phyloP scores from a whole-genome alignment of 2,329 filamentous ascomycete genomes.

The Cladorrhinum sp. region DNA sequence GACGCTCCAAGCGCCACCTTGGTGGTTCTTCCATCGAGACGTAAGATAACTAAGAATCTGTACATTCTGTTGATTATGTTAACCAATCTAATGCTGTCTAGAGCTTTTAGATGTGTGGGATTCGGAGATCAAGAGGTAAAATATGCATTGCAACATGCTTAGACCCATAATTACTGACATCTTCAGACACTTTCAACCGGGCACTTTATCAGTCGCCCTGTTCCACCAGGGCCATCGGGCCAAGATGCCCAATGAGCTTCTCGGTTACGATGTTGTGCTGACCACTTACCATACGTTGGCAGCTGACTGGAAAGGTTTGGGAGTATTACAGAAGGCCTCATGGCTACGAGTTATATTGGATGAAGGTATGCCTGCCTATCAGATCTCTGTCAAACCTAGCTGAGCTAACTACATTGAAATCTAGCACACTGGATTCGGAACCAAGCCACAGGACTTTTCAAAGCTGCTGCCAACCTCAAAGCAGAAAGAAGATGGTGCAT shows the following conservation, averaged over 20 bases:
- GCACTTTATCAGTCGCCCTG: neutral
- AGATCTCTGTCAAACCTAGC: neutral
- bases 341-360: neutral
- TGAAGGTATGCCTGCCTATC: neutral
- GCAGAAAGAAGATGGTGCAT: neutral
- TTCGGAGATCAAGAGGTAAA: neutral
- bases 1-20: neutral
- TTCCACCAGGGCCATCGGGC: neutral
- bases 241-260: neutral
- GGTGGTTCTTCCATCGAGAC: neutral
- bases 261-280: neutral
- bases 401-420: neutral
- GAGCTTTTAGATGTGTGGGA: slow-evolving; percentile 2
- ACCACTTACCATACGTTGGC: neutral
- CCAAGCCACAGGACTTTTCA: neutral
- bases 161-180: neutral
- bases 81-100: neutral
- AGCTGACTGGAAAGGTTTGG: neutral
- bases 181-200: neutral
- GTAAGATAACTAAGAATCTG: neutral
- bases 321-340: neutral
- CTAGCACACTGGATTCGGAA: slow-evolving; percentile 3
- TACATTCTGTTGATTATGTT: neutral
- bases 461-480: neutral
- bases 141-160: neutral